phyloP scores from a whole-genome alignment of 1,284 basidiomycete species.

The Tylopilus sp. region DNA sequence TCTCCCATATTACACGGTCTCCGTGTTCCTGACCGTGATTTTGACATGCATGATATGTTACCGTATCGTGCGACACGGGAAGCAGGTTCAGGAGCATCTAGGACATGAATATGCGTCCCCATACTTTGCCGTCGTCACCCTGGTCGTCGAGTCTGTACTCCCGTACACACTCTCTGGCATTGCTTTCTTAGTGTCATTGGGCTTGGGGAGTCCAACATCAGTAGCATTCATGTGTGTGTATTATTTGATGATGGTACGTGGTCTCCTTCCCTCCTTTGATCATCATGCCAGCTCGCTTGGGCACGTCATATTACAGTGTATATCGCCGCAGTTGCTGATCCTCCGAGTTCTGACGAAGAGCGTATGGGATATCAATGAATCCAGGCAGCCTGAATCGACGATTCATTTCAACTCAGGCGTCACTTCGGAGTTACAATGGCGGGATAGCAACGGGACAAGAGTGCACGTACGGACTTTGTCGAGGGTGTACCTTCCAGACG shows the following conservation, averaged over 20 bases:
- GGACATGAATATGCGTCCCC: slow-evolving; percentile 15
- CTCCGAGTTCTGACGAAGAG: slow-evolving; percentile 18
- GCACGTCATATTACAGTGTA: slow-evolving; percentile 14
- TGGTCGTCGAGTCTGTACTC: slow-evolving; percentile 28
- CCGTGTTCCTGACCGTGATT: slow-evolving; percentile 20
- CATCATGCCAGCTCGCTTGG: background rate
- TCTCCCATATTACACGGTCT: slow-evolving; percentile 19
- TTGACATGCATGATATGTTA: slow-evolving; percentile 24
- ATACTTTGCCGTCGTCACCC: slow-evolving; percentile 16
- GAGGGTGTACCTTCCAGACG: background rate
- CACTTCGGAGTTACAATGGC: background rate
- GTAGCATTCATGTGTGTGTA: slow-evolving; percentile 16
- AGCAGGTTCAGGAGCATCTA: slow-evolving; percentile 4
- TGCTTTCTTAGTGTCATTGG: slow-evolving; percentile 21
- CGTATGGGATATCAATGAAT: slow-evolving; percentile 11
- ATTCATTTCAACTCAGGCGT: slow-evolving; percentile 6
- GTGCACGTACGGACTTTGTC: slow-evolving; percentile 6
- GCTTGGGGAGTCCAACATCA: slow-evolving; percentile 13
- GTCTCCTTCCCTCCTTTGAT: background rate
- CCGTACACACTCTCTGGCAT: slow-evolving; percentile 28
- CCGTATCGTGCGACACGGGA: slow-evolving; percentile 17
- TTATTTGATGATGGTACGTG: slow-evolving; percentile 22
- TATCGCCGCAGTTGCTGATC: slow-evolving; percentile 31
- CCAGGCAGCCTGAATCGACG: background rate
- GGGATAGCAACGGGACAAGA: background rate